Evolutionary conservation across 208 protist genomes (phyloP), one percentile per base, ranked within the genome.

Genomic region (Trypanosoma congolense): DNA sequence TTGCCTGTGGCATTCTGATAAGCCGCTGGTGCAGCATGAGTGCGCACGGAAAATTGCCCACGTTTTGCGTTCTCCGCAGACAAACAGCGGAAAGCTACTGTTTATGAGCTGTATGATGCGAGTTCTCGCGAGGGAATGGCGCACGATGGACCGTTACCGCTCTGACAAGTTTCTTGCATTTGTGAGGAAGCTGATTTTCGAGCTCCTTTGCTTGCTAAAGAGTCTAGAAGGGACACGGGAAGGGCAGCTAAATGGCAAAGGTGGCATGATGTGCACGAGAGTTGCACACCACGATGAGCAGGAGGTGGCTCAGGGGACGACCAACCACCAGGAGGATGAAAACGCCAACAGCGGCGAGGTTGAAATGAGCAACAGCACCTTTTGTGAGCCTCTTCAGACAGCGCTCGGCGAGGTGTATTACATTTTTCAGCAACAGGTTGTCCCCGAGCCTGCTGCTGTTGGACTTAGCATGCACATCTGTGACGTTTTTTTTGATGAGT

Each of bases 1-100:
- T 73, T 94, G 87, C 67, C 67, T 96, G 21, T 96, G 87, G 86
- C 90, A 96, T 70, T 86, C 83, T 0, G 90, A 96, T 70, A 96
- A 96, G 74, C 90, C 84, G 9, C 71, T 92, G 0, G 90, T 93
- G 22, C 90, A 96, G 71, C 76, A 84, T 3, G 80, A 75, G 35
- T 94, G 87, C 50, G 87, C 90, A 35, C 57, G 80, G 61, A 60
- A 60, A 22, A 93, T 96, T 18, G 74, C 83, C 0, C 41, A 75
- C 16, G 70, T 96, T 14, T 50, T 93, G 18, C 43, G 72, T 25
- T 65, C 68, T 3, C 70, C 80, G 3, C 71, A 52, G 4, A 83
- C 80, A 25, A 53, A 56, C 30, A 71, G 70, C 21, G 69, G 63
- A 47, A 76, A 83, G 48, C 52, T 77, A 31, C 74, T 92, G n/a